Percentiles rank a stretch among this genome's conserved stretches.
phyloP scores from a whole-genome alignment of 331 rosid genomes.

The Quercus tomentella region DNA sequence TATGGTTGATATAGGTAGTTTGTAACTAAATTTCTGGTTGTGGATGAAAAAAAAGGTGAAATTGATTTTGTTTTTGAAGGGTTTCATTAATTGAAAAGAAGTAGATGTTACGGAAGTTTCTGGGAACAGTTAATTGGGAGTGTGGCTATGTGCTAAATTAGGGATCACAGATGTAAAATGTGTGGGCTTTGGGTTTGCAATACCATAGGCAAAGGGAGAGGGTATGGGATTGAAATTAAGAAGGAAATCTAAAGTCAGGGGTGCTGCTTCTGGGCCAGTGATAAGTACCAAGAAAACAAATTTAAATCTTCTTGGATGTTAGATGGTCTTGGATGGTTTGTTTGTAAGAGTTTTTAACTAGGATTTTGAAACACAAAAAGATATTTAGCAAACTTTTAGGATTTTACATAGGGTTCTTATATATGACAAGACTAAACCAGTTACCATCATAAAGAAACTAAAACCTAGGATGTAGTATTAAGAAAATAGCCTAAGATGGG shows the following conservation, averaged over 20 bases:
- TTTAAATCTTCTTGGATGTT: not conserved
- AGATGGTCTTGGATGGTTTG: not conserved
- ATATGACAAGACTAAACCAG: too few species aligned
- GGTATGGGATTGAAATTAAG: not conserved
- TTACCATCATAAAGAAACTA: too few species aligned
- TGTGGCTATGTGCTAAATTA: not conserved
- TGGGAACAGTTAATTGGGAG: not conserved
- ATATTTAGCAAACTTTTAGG: too few species aligned
- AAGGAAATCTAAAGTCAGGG: not conserved
- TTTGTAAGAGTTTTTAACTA: too few species aligned
- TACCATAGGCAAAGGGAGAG: not conserved
- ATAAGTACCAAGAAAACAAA: not conserved
- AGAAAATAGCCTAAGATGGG: too few species aligned
- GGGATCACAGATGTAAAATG: not conserved
- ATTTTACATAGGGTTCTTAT: too few species aligned
- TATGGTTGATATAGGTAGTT: not conserved
- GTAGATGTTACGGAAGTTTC: not conserved
- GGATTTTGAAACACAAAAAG: too few species aligned
- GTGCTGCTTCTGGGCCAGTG: not conserved
- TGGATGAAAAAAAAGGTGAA: not conserved
- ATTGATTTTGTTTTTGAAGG: not conserved
- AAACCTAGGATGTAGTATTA: too few species aligned
- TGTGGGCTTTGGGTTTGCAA: not conserved
- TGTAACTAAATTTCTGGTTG: not conserved
- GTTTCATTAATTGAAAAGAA: not conserved